Base-by-base conservation (phyloP, 768 basidiomycete species). In the Mrakia gelida region DNA sequence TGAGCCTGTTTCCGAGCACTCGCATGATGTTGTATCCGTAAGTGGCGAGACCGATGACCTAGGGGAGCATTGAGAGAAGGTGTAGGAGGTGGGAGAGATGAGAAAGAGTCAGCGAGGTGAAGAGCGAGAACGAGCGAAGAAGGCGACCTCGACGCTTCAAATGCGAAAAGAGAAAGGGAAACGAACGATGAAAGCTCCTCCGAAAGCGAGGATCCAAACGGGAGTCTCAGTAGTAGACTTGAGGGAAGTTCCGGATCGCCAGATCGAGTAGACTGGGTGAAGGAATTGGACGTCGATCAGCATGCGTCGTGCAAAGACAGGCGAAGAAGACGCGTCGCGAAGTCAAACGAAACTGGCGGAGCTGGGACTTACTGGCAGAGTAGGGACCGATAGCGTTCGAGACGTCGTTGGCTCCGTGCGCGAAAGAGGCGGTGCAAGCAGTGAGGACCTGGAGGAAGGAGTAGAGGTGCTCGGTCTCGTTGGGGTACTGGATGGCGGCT, bases 381-480 rank as follows among this genome's bases (percentile, higher is more conserved):
- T 80, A 85, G 23, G 85, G 85, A 62, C 84, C 83, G 74, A 84
- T 80, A 59, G 84, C 83, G 80, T 85, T 85, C 45, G 82, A 80
- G 16, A 85, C 80, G 75, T 86, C 86, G 83, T 86, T 86, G 79
- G 86, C 82, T 23, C 86, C 86, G 81, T 87, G 86, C 3, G 86
- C 86, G 80, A 86, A 86, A 3, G 85, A 86, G 45, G 83, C 83
- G 32, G 84, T 86, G 80, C 85, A 86, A 23, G 86, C 86, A 7
- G 86, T 87, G 71, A 86, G 75, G 73, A 85, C 83, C 76, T 87
- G 86, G 38, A 87, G 81, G 82, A 86, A 87, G 13, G 85, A 85
- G 84, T 82, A 87, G 34, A 83, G 74, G 80, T 86, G 85, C 80
- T 87, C 86, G 76, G 84, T 84, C 79, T 86, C 85, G 83, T 86